A percentile compares a stretch with the other conserved stretches of the same genome.
Evolutionary conservation across 306 rosid genomes (phyloP).

Genomic region (Mimosa bimucronata): DNA sequence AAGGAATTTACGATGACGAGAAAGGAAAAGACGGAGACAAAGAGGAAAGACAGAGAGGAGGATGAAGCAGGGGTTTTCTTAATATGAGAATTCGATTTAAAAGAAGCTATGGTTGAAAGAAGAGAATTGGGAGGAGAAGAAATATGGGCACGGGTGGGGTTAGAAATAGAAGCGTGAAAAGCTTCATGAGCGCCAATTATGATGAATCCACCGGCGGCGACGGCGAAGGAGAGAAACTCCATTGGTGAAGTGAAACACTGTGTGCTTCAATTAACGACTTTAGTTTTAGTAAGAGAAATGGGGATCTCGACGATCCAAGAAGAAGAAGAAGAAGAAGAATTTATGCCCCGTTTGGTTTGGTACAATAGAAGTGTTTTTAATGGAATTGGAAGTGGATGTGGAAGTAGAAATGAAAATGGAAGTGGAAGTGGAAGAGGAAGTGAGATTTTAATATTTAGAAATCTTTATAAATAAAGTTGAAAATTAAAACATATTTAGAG

Average conservation of each 20-base stretch:
- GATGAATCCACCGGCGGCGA: slow-evolving; percentile 65
- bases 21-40: slow-evolving; percentile 44
- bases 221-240: slow-evolving; percentile 59
- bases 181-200: slow-evolving; percentile 65
- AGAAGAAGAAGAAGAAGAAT: not conserved
- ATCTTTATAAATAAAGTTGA: too few relatives aligned
- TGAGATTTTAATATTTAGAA: too few relatives aligned
- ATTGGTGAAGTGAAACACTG: slow-evolving; percentile 33
- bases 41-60: slow-evolving; percentile 42
- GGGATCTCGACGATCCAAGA: not conserved
- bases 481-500: too few relatives aligned
- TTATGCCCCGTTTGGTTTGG: too few relatives aligned
- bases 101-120: slow-evolving; percentile 21
- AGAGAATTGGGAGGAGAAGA: slow-evolving; percentile 31
- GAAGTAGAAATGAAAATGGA: too few relatives aligned
- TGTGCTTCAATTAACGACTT: not conserved
- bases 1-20: slow-evolving; percentile 57
- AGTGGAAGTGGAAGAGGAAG: too few relatives aligned
- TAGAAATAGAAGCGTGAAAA: slow-evolving; percentile 28
- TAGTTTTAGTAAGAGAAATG: not conserved
- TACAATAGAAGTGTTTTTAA: too few relatives aligned
- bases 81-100: slow-evolving; percentile 22
- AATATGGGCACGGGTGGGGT: slow-evolving; percentile 7
- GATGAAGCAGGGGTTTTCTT: slow-evolving; percentile 16
- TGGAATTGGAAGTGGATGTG: too few relatives aligned